phyloP scores from a whole-genome alignment of 2,329 filamentous ascomycete genomes.

The Fusarium sp. region DNA sequence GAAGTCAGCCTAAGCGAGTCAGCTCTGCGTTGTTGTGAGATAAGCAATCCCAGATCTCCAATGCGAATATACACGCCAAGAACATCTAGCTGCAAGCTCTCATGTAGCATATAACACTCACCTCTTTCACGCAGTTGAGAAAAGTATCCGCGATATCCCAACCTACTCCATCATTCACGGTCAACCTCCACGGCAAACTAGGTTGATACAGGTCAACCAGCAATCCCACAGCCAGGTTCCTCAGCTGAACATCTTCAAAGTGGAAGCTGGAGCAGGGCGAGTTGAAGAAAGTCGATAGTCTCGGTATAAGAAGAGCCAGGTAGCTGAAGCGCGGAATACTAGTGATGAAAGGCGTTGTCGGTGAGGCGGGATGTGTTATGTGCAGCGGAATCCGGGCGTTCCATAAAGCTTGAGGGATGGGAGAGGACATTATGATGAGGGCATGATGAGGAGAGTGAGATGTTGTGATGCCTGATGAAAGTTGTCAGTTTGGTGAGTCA shows the following conservation, averaged over 20 bases:
- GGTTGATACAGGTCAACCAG: slow-evolving; percentile 69
- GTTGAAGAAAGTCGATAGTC: slow-evolving; percentile 65
- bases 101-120: slow-evolving; percentile 44
- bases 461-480: slow-evolving; percentile 4
- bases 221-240: slow-evolving; percentile 65
- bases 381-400: slow-evolving; percentile 64
- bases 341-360: slow-evolving; percentile 63
- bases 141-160: slow-evolving; percentile 74
- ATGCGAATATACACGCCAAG: background rate
- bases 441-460: slow-evolving; percentile 28
- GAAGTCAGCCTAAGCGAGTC: slow-evolving; percentile 75
- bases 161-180: slow-evolving; percentile 64
- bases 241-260: slow-evolving; percentile 65
- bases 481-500: slow-evolving; percentile 7
- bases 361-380: slow-evolving; percentile 63
- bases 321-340: slow-evolving; percentile 70
- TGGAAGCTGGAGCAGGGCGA: slow-evolving; percentile 69
- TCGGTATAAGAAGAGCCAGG: slow-evolving; percentile 67
- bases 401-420: slow-evolving; percentile 65
- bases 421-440: slow-evolving; percentile 42
- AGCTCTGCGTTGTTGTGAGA: background rate
- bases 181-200: slow-evolving; percentile 65
- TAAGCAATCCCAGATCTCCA: background rate
- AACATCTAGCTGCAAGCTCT: too few species aligned
- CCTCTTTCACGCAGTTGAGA: slow-evolving; percentile 73